Conservation (phyloP, 352 stramenopile species). For the Phytophthora citrophthora region DNA sequence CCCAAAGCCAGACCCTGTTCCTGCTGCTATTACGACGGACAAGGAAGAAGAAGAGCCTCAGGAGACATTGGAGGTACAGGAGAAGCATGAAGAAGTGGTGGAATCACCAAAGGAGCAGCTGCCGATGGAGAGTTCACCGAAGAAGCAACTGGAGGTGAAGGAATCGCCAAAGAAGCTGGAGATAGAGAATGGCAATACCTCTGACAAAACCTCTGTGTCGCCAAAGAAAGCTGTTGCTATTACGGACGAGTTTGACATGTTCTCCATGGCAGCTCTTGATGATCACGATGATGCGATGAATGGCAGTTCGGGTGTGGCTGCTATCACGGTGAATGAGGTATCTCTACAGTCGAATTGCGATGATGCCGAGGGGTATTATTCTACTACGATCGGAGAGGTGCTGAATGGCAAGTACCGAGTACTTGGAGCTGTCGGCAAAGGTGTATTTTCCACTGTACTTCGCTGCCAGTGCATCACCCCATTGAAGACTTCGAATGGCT, state of each 20-base stretch:
- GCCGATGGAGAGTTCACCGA: no score
- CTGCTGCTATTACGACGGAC: neutral
- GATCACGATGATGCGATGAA: slow-evolving; percentile 60
- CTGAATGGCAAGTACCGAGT: slow-evolving; percentile 94
- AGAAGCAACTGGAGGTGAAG: no score
- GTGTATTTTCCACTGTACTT: slow-evolving; percentile 99
- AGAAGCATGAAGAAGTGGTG: slow-evolving; percentile 13
- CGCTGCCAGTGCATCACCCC: slow-evolving; percentile 85
- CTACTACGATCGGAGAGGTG: slow-evolving; percentile 93
- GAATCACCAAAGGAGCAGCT: slow-evolving; percentile 5
- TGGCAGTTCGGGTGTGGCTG: slow-evolving; percentile 27
- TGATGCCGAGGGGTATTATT: slow-evolving; percentile 98
- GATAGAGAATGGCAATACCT: slow-evolving; percentile 7
- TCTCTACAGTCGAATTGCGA: slow-evolving; percentile 93
- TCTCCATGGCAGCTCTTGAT: slow-evolving; percentile 75
- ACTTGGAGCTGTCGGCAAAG: slow-evolving; percentile 94
- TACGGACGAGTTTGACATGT: slow-evolving; percentile 90
- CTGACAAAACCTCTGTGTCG: slow-evolving; percentile 6
- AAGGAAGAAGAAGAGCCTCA: neutral
- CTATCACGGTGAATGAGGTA: slow-evolving; percentile 47
- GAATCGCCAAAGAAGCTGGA: neutral
- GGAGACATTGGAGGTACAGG: neutral
- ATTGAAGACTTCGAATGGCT: slow-evolving; percentile 18
- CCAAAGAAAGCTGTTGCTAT: slow-evolving; percentile 18
- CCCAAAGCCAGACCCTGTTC: slow-evolving; percentile 2